Conservation (phyloP, 768 basidiomycete genomes). For the Pleurotus giganteus region DNA sequence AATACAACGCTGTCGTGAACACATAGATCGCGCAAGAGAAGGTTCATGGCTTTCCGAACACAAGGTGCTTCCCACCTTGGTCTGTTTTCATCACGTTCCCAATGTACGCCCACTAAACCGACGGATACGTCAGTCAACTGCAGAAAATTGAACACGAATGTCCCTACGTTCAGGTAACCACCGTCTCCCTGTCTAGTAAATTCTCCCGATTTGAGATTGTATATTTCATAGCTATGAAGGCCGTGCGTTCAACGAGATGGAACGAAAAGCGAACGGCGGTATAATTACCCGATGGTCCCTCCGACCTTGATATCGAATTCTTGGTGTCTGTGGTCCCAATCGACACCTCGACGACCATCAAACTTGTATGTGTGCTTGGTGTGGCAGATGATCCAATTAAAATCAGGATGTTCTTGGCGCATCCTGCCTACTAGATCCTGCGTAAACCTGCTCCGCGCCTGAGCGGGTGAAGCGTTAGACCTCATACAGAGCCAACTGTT, state of each 20-base stretch:
- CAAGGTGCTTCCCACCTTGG: background rate
- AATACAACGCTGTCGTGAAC: no score
- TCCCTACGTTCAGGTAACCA: background rate
- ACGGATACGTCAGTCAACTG: background rate
- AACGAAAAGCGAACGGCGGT: background rate
- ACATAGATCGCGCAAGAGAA: no score
- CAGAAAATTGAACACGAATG: background rate
- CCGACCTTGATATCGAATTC: conserved; percentile 12
- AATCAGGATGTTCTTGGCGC: background rate
- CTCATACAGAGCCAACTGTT: background rate
- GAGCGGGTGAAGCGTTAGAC: background rate
- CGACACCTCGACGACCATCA: conserved; percentile 2
- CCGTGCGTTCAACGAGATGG: background rate
- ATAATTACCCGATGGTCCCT: conserved; percentile 12
- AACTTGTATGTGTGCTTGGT: conserved; percentile 7
- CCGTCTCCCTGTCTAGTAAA: background rate
- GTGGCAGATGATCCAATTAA: conserved; percentile 14
- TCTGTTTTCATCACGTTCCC: background rate
- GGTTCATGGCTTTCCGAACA: background rate
- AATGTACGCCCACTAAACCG: background rate
- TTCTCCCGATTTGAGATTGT: background rate
- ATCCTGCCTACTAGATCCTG: conserved; percentile 1
- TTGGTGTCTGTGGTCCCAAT: conserved; percentile 14
- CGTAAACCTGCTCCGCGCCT: conserved; percentile 6
- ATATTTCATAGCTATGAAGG: conserved; percentile 7